phyloP scores from a whole-genome alignment of 2,329 filamentous ascomycete species.

The Lecanicillium sp. region DNA sequence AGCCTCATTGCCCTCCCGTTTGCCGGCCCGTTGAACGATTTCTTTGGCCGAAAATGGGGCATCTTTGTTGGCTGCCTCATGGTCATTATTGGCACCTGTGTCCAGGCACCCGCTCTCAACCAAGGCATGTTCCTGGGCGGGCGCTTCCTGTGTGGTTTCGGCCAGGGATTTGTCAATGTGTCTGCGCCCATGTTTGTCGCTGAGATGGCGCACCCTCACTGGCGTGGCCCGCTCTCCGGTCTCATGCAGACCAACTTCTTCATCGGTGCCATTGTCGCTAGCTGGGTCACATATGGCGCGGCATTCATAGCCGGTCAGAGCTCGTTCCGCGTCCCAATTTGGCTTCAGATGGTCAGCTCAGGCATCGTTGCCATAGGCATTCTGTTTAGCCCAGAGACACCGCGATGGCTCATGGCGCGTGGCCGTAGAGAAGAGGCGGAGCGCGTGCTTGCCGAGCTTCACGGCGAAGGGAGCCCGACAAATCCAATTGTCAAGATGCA shows the following conservation, averaged over 20 bases:
- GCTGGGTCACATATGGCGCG: constrained; percentile 34
- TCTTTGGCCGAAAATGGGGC: constrained; percentile 3
- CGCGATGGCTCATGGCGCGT: constrained; percentile 31
- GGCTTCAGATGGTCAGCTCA: constrained; percentile 21
- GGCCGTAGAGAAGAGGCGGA: constrained; percentile 27
- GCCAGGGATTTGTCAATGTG: constrained; percentile 24
- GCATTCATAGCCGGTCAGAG: constrained; percentile 18
- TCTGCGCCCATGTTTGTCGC: constrained; percentile 31
- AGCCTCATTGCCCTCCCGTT: constrained; percentile 14
- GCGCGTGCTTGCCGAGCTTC: constrained; percentile 25
- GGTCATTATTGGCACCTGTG: constrained; percentile 27
- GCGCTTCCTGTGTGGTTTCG: constrained; percentile 55
- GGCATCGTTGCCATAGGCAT: constrained; percentile 7
- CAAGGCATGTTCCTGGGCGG: constrained; percentile 42
- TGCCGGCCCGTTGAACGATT: constrained; percentile 18
- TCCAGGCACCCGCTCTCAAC: constrained; percentile 31
- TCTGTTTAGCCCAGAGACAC: constrained; percentile 33
- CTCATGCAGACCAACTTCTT: constrained; percentile 32
- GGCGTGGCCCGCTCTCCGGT: constrained; percentile 28
- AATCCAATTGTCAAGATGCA: constrained; percentile 31
- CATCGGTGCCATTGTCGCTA: constrained; percentile 37
- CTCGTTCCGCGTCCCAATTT: constrained; percentile 23
- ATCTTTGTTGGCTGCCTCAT: constrained; percentile 5
- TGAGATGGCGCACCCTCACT: constrained; percentile 35
- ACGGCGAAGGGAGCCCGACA: constrained; percentile 31